Evolutionary conservation across 2,329 filamentous ascomycete genomes (phyloP).

Genomic region (Cadophora luteo-olivacea): DNA sequence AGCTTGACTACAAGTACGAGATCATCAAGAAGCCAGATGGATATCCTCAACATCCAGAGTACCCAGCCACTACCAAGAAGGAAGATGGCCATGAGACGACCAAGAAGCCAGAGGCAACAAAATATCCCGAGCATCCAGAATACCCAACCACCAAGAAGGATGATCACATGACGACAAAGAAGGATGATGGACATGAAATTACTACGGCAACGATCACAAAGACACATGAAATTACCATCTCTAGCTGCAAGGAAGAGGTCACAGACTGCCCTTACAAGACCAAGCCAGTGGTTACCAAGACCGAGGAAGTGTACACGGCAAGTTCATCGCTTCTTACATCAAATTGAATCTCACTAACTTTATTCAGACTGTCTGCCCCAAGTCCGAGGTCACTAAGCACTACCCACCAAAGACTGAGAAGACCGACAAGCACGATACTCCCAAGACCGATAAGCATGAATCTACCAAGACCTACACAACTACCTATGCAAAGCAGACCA

Average conservation of each 20-base stretch:
- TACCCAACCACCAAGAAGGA: constrained; percentile 2
- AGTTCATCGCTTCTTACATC: not conserved
- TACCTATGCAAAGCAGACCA: not conserved
- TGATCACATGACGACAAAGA: not conserved
- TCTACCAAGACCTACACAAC: not conserved
- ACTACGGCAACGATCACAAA: constrained; percentile 1
- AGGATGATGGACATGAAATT: not conserved
- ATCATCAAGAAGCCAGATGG: not conserved
- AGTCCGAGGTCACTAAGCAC: not conserved
- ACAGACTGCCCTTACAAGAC: constrained; percentile 12
- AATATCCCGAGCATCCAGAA: not conserved
- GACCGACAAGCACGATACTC: not conserved
- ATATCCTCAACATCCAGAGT: not conserved
- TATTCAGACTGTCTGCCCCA: constrained; percentile 5
- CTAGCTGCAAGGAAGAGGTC: not conserved
- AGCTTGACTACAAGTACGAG: constrained; percentile 42
- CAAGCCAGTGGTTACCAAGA: constrained; percentile 8
- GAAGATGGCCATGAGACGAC: not conserved
- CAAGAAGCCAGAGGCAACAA: not conserved
- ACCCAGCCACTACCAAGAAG: not conserved
- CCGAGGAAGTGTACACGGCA: constrained; percentile 4
- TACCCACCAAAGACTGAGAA: not conserved
- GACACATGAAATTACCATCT: not conserved
- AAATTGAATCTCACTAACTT: not conserved
- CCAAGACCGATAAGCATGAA: not conserved